These are phyloP conservation scores for Saturnispora gosingensis DNA, from an alignment of 805 yeast species.

Conservation along the genomic window DNA sequence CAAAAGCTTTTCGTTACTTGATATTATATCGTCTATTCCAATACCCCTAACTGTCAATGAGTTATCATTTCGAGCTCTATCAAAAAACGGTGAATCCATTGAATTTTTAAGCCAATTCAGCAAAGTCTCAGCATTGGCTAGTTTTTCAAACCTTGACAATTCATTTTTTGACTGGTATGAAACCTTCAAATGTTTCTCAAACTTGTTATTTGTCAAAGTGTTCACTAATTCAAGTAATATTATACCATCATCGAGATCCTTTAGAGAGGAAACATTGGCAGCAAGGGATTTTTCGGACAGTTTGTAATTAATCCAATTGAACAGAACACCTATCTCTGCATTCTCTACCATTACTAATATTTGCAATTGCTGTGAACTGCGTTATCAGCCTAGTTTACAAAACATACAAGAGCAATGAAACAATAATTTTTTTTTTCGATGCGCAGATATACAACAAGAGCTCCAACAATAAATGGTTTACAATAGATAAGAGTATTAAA, in stretches of 20 bases:
- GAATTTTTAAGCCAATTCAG: slow-evolving; percentile 5
- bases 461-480: background rate
- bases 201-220: background rate
- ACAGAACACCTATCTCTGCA: background rate
- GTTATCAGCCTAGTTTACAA: background rate
- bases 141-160: slow-evolving; percentile 4
- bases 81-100: background rate
- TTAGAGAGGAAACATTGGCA: background rate
- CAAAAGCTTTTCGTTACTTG: slow-evolving; percentile 20
- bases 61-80: background rate
- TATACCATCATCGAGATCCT: background rate
- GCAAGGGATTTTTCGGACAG: background rate
- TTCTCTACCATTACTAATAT: background rate
- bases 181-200: background rate
- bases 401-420: background rate
- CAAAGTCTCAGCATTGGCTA: slow-evolving; percentile 4
- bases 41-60: slow-evolving; percentile 32
- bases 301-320: background rate
- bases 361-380: background rate
- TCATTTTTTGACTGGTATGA: background rate
- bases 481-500: background rate
- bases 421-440: background rate
- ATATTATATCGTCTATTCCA: slow-evolving; percentile 44
- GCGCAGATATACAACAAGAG: background rate
- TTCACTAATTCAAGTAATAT: background rate